Conservation (phyloP, 306 rosid species). For the Dryas alaskensis region DNA sequence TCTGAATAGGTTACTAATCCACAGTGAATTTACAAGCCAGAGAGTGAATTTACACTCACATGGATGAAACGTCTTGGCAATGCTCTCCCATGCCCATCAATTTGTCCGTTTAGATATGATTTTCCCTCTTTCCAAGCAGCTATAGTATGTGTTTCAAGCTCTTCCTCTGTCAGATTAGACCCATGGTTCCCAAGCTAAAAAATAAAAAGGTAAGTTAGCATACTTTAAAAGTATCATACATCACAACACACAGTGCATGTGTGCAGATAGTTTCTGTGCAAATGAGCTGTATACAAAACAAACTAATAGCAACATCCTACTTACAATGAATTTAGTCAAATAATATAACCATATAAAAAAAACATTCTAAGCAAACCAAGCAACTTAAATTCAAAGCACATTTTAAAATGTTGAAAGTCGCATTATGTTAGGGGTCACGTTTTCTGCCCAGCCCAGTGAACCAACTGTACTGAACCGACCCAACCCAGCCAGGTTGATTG, state of each 20-base stretch:
- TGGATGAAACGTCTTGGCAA: conserved; percentile 60
- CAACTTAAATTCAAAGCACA: too few relatives aligned
- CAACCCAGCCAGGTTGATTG: too few relatives aligned
- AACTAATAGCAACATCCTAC: neutral
- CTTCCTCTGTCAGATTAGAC: conserved; percentile 93
- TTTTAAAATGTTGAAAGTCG: too few relatives aligned
- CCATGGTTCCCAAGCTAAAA: conserved; percentile 92
- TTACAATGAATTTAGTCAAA: neutral
- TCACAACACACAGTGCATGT: neutral
- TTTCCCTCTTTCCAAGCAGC: conserved; percentile 99
- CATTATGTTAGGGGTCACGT: too few relatives aligned
- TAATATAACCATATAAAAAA: neutral
- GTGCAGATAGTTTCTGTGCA: neutral
- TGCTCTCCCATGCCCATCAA: conserved; percentile 62
- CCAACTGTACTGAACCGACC: too few relatives aligned
- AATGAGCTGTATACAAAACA: conserved; percentile 5
- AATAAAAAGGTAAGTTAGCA: conserved; percentile 26
- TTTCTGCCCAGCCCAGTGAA: too few relatives aligned
- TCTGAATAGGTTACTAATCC: neutral
- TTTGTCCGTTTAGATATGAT: conserved; percentile 61
- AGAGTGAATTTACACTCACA: conserved; percentile 46
- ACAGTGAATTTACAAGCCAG: conserved; percentile 9
- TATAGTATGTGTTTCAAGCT: conserved; percentile 96
- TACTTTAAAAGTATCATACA: conserved; percentile 21
- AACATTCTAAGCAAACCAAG: too few relatives aligned